Evolutionary conservation across 345 rosid genomes (phyloP), one percentile per base, ranked within the genome.

Genomic region (Acer campestre): DNA sequence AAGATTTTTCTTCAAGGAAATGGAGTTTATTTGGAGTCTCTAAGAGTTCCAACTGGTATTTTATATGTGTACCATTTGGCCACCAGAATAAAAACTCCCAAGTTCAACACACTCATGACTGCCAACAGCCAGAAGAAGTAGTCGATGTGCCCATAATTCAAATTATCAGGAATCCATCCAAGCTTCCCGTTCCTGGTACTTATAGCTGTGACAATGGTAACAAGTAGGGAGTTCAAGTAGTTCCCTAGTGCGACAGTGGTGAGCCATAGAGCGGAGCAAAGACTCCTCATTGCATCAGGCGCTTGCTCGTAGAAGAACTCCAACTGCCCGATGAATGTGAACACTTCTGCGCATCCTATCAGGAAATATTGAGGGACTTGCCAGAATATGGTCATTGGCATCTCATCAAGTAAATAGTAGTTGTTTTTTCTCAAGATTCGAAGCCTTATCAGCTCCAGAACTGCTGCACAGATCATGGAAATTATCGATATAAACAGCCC

Each of bases 221-320:
- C 86, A 29, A 89, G 86, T 56, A 90, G 56, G 18, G 89, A 75
- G 71, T 86, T 88, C 81, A 88, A 68, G 81, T 90, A 86, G 72
- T 59, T 88, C 44, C 91, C 93, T 11, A 88, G 82, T 0, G 91
- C 90, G 7, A 56, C 71, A 3, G 87, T 85, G 23, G 87, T 81
- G 17, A 85, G 84, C 7, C 85, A 82, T 1, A 90, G 80, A 16
- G 91, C 89, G 0, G 86, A 80, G 74, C 91, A 88, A 18, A 90
- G 61, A 48, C 91, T 88, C 68, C 88, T 82, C 91, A 85, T 85
- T 1, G 88, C 86, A 48, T 90, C 89, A 0, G 89, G 91, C 1
- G 91, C 88, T 65, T 90, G 88, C 53, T 87, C 89, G 16, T 90
- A 90, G 72, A 84, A 88, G 27, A 90, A 88, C 73, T 88, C 91